Evolutionary conservation across 2,329 filamentous ascomycete species (phyloP).

Genomic region (Furcasterigmium sp.): DNA sequence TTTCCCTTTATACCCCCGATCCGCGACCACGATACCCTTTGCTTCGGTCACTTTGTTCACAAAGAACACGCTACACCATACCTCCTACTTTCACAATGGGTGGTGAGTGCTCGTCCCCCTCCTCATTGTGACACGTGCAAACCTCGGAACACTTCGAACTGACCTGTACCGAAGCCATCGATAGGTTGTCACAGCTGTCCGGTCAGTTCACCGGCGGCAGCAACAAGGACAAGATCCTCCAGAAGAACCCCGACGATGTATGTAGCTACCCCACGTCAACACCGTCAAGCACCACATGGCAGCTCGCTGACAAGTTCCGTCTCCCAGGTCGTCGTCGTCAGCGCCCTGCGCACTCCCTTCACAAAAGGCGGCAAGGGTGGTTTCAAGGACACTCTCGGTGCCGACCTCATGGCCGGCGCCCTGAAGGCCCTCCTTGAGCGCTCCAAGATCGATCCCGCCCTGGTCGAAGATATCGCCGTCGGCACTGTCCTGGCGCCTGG

Average conservation of each 20-base stretch:
- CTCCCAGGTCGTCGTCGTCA: constrained; percentile 78
- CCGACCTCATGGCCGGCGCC: constrained; percentile 79
- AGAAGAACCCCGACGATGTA: constrained; percentile 66
- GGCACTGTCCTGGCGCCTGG: constrained; percentile 89
- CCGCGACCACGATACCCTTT: neutral
- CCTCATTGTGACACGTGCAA: too few species aligned
- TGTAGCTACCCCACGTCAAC: constrained; percentile 10
- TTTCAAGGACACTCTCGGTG: constrained; percentile 89
- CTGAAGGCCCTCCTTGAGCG: constrained; percentile 77
- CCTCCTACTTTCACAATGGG: neutral
- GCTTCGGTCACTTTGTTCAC: neutral
- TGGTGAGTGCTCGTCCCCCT: neutral
- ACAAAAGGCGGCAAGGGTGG: constrained; percentile 90
- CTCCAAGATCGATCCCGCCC: constrained; percentile 79
- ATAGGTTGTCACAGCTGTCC: constrained; percentile 55
- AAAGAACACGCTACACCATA: neutral
- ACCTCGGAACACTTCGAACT: too few species aligned
- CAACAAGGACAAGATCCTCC: constrained; percentile 50
- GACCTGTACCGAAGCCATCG: constrained; percentile 36
- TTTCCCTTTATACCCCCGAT: neutral
- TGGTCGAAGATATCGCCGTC: constrained; percentile 90
- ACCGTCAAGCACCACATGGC: too few species aligned
- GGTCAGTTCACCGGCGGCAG: constrained; percentile 51
- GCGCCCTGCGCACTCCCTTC: constrained; percentile 84
- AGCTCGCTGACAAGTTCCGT: constrained; percentile 16